These are phyloP conservation scores for Cladorrhinum sp. DNA, from an alignment of 2,329 filamentous ascomycete genomes.

Conservation along the genomic window DNA sequence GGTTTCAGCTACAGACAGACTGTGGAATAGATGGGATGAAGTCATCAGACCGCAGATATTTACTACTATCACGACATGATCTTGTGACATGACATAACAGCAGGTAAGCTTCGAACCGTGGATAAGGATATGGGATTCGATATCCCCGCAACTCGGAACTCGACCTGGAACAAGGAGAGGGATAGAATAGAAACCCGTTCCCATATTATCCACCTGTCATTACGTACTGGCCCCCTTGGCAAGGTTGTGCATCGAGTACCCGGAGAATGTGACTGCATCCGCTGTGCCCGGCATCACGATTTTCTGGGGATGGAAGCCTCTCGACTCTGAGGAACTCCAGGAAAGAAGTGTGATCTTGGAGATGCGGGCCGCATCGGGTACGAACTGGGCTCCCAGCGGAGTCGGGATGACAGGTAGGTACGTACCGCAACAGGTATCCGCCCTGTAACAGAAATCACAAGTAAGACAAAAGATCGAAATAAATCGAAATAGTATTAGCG, in stretches of 20 bases:
- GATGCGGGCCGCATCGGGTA: constrained; percentile 5
- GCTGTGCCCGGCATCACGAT: constrained; percentile 1
- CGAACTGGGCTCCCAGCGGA: not conserved
- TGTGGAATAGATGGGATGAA: not conserved
- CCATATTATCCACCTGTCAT: constrained; percentile 14
- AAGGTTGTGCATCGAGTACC: constrained; percentile 10
- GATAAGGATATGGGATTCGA: not conserved
- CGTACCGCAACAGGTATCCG: not conserved
- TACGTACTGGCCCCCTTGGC: constrained; percentile 15
- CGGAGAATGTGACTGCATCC: constrained; percentile 11
- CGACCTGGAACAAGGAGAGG: constrained; percentile 8
- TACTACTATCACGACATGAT: not conserved
- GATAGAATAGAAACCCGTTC: constrained; percentile 1
- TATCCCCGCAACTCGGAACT: not conserved
- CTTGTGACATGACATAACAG: not conserved
- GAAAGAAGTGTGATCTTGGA: not conserved
- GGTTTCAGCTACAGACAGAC: not conserved
- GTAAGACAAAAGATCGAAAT: not conserved
- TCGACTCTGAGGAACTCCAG: not conserved
- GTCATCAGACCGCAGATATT: not conserved
- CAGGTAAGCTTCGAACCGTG: not conserved
- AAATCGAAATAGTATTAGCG: constrained; percentile 15
- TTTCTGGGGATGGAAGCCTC: constrained; percentile 3
- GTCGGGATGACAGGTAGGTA: not conserved
- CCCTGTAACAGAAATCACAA: not conserved